Conservation (phyloP, 164 flowering plant species). For the Berberis vulgaris region DNA sequence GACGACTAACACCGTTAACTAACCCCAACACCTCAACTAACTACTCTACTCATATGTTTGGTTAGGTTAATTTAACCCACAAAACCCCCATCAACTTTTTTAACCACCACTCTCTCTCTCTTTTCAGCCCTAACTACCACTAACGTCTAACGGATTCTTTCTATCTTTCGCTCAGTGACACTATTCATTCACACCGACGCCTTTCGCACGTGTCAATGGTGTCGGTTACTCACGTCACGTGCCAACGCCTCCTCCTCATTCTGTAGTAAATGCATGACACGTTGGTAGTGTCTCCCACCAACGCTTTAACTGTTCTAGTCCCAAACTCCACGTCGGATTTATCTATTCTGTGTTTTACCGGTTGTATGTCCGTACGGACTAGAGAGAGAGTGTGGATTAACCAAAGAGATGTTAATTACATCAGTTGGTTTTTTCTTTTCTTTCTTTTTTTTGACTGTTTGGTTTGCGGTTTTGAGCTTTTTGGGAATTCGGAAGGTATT, state of each 20-base stretch:
- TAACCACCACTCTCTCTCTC: not conserved
- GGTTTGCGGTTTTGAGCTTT: too few relatives aligned
- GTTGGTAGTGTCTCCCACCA: not conserved
- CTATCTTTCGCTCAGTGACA: not conserved
- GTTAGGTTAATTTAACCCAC: not conserved
- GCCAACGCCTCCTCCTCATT: not conserved
- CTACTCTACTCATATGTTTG: not conserved
- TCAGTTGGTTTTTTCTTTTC: too few relatives aligned
- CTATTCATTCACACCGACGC: not conserved
- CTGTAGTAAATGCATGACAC: not conserved
- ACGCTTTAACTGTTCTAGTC: not conserved
- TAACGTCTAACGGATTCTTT: slow-evolving; percentile 7
- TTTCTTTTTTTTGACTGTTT: too few relatives aligned
- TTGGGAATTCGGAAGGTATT: too few relatives aligned
- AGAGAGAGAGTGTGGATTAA: too few relatives aligned
- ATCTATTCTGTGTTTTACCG: not conserved
- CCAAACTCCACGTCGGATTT: not conserved
- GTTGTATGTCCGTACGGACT: not conserved
- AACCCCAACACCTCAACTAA: not conserved
- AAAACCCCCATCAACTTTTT: not conserved
- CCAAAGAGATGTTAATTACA: too few relatives aligned
- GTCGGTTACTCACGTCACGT: slow-evolving; percentile 1
- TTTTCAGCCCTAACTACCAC: slow-evolving; percentile 11
- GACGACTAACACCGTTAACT: not conserved
- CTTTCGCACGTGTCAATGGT: slow-evolving; percentile 6